Evolutionary conservation across 345 rosid species (phyloP).

Genomic region (Boechera divaricarpa): DNA sequence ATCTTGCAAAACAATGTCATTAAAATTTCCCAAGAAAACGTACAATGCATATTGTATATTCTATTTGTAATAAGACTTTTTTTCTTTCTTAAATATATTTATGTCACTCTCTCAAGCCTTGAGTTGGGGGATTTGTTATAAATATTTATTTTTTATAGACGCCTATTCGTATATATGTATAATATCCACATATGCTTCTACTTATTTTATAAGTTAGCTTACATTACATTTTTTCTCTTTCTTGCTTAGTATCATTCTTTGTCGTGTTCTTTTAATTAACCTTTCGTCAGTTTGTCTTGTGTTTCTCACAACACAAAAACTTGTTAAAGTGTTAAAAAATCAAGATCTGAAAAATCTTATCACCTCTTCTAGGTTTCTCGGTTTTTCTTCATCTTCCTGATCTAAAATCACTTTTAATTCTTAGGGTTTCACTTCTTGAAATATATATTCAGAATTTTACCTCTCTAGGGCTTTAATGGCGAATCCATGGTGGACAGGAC

Average conservation of each 20-base stretch:
- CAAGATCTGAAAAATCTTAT: conserved; percentile 44
- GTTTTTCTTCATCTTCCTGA: conserved; percentile 19
- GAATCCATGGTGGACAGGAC: conserved; percentile 78
- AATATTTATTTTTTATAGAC: neutral
- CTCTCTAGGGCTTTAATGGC: conserved; percentile 55
- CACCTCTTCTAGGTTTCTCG: conserved; percentile 26
- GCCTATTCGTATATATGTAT: neutral
- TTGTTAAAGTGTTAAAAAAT: conserved; percentile 34
- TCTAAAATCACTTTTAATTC: conserved; percentile 7
- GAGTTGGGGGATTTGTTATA: conserved; percentile 9
- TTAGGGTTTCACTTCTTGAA: conserved; percentile 26
- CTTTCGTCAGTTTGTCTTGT: conserved; percentile 37
- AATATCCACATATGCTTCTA: conserved; percentile 24
- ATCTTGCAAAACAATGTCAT: neutral
- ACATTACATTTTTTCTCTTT: conserved; percentile 45
- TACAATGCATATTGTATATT: conserved; percentile 2
- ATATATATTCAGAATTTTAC: neutral
- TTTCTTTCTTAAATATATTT: neutral
- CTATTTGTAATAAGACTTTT: neutral
- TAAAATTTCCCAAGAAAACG: neutral
- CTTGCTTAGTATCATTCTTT: conserved; percentile 44
- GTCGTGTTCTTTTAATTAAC: conserved; percentile 48
- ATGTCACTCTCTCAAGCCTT: conserved; percentile 25
- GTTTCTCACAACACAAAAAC: conserved; percentile 46
- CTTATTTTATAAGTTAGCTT: conserved; percentile 43